Evolutionary conservation across 2,329 filamentous ascomycete genomes (phyloP).

Genomic region (Penicillium psychrosexuale): DNA sequence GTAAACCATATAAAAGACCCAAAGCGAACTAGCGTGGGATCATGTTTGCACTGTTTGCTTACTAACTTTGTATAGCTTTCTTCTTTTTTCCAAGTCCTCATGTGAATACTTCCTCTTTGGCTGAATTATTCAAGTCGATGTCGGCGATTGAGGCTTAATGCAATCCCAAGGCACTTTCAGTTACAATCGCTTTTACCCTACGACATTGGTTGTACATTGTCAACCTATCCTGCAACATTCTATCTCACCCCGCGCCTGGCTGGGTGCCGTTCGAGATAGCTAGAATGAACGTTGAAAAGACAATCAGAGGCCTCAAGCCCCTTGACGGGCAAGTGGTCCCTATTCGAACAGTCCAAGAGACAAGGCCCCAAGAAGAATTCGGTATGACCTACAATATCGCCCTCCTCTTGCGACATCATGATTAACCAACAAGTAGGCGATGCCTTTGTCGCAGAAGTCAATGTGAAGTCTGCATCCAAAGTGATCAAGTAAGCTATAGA

Average conservation of each 20-base stretch:
- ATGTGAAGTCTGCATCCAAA: slow-evolving; percentile 44
- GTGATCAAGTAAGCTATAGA: slow-evolving; percentile 40
- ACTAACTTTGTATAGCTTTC: slow-evolving; percentile 6
- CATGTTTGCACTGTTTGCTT: slow-evolving; percentile 6
- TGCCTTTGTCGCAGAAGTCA: slow-evolving; percentile 45
- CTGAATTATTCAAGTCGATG: background rate
- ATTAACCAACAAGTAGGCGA: slow-evolving; percentile 33
- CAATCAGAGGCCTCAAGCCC: slow-evolving; percentile 29
- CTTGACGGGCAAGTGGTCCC: slow-evolving; percentile 37
- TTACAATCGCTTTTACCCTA: background rate
- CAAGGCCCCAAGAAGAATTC: slow-evolving; percentile 39
- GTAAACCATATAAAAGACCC: background rate
- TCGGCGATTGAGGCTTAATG: too few species aligned
- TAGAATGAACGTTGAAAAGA: slow-evolving; percentile 24
- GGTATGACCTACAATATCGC: slow-evolving; percentile 28
- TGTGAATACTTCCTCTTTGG: background rate
- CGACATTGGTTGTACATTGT: background rate
- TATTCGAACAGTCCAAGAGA: slow-evolving; percentile 46
- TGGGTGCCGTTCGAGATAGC: background rate
- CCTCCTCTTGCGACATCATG: background rate
- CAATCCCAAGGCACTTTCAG: background rate
- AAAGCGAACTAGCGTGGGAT: background rate
- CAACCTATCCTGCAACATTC: background rate
- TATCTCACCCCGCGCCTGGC: background rate
- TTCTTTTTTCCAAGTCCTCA: background rate